phyloP scores from a whole-genome alignment of 306 rosid genomes.

The Pterocarpus santalinus region DNA sequence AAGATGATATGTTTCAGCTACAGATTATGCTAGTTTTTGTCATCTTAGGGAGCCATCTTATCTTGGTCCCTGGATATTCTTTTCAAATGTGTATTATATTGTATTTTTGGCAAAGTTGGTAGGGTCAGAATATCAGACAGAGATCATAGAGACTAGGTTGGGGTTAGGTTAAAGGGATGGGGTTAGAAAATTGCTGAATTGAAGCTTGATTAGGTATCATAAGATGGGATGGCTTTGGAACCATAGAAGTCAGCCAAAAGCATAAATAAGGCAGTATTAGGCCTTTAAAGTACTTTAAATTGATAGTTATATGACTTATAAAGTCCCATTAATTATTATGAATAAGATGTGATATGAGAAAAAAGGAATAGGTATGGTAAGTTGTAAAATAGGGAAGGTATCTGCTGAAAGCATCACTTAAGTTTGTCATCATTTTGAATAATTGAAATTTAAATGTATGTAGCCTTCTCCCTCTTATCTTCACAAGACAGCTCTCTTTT shows the following conservation, averaged over 20 bases:
- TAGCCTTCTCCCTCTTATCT: slow-evolving; percentile 5
- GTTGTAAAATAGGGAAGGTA: no score
- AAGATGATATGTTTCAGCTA: no score
- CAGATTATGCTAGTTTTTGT: no score
- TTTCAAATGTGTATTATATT: background rate
- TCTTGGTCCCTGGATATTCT: no score
- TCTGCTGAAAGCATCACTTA: no score
- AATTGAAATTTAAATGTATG: background rate
- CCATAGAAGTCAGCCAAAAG: background rate
- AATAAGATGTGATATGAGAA: no score
- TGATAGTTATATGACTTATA: no score
- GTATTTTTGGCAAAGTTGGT: background rate
- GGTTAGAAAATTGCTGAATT: background rate
- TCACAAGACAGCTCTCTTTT: slow-evolving; percentile 1
- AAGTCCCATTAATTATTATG: no score
- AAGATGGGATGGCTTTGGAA: background rate
- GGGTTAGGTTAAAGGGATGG: background rate
- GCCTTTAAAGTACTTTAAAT: no score
- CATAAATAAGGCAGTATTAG: background rate
- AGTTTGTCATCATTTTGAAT: background rate
- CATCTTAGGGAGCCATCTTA: no score
- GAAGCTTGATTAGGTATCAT: background rate
- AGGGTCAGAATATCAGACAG: background rate
- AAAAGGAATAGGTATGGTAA: no score
- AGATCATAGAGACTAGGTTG: background rate